phyloP scores from a whole-genome alignment of 768 basidiomycete species.

The Psilocybe tampanensis region DNA sequence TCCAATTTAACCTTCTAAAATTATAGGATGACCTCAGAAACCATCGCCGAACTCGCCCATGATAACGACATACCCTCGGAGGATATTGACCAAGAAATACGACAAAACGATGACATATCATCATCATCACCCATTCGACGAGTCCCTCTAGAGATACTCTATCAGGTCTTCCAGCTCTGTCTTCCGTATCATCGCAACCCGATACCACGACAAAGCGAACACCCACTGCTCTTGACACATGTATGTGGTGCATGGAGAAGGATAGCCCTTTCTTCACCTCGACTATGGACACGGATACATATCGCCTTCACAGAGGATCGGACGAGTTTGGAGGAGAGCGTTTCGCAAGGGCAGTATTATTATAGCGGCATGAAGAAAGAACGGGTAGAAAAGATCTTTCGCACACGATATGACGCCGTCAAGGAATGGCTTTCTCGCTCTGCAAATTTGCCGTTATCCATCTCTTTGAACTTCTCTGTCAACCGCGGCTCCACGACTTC shows the following conservation, averaged over 20 bases:
- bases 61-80: too few species aligned
- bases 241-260: conserved; percentile 5
- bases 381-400: background rate
- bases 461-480: background rate
- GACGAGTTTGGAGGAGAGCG: background rate
- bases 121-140: too few species aligned
- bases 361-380: background rate
- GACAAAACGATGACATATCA: too few species aligned
- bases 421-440: conserved; percentile 4
- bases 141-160: too few species aligned
- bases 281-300: conserved; percentile 4
- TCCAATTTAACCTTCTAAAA: too few species aligned
- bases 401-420: background rate
- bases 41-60: too few species aligned
- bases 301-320: background rate
- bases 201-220: too few species aligned
- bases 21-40: too few species aligned
- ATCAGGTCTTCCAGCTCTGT: too few species aligned
- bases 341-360: background rate
- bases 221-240: conserved; percentile 3
- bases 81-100: too few species aligned
- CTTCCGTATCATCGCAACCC: too few species aligned
- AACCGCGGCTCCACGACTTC: too few species aligned
- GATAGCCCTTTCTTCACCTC: conserved; percentile 1
- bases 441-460: background rate